Percentiles rank a stretch among this genome's conserved stretches.
These are phyloP conservation scores for Yamadazyma takamatsuzukensis DNA, from an alignment of 805 yeast genomes.

Conservation along the genomic window DNA sequence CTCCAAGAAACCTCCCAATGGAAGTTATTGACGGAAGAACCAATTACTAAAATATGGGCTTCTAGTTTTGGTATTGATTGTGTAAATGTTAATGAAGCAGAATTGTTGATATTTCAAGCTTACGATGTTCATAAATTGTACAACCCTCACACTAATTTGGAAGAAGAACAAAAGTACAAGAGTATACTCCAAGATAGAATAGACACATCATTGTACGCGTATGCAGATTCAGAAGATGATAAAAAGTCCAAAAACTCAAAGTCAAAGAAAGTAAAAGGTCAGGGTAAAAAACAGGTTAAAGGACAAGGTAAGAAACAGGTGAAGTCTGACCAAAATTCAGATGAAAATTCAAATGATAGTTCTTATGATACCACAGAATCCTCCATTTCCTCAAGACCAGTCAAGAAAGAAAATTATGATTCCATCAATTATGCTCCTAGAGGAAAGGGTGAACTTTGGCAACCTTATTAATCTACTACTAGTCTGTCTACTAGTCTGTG, in stretches of 20 bases:
- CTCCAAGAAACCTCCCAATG: slow-evolving; percentile 33
- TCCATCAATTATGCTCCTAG: slow-evolving; percentile 56
- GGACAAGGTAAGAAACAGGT: not conserved
- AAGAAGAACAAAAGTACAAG: slow-evolving; percentile 20
- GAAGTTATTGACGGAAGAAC: slow-evolving; percentile 62
- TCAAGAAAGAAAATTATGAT: slow-evolving; percentile 42
- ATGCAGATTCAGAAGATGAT: slow-evolving; percentile 8
- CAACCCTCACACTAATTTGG: slow-evolving; percentile 24
- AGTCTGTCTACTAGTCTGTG: too few relatives aligned
- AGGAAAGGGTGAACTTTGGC: slow-evolving; percentile 60
- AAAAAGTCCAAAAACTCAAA: slow-evolving; percentile 14
- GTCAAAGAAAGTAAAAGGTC: slow-evolving; percentile 5
- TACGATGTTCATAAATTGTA: slow-evolving; percentile 30
- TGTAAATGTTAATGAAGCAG: slow-evolving; percentile 50
- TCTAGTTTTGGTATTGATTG: slow-evolving; percentile 51
- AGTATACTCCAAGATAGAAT: slow-evolving; percentile 29
- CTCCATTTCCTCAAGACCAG: too few relatives aligned
- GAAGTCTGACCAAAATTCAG: not conserved
- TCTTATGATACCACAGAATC: too few relatives aligned
- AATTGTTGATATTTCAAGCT: slow-evolving; percentile 34
- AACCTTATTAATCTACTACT: too few relatives aligned
- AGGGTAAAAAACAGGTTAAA: not conserved
- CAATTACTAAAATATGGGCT: slow-evolving; percentile 50
- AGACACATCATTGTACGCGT: slow-evolving; percentile 30
- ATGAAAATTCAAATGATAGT: too few relatives aligned